These are phyloP conservation scores for Ostreobium quekettii DNA, from an alignment of 139 green algal genomes.

Conservation along the genomic window DNA sequence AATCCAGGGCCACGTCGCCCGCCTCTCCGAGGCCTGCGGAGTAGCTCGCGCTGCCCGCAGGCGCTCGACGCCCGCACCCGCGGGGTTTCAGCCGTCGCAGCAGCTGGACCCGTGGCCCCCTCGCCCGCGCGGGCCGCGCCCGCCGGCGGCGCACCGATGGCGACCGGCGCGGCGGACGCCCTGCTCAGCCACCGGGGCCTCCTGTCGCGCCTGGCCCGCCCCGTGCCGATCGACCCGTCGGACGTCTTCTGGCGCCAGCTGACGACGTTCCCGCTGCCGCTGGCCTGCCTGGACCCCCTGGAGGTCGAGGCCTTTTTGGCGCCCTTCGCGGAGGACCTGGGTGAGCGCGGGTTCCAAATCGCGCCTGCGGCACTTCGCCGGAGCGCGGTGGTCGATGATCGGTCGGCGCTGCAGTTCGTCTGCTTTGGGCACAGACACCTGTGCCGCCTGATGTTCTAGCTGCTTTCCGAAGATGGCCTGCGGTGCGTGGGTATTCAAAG, in stretches of 20 bases:
- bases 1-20: no score
- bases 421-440: not conserved
- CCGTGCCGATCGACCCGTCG: conserved; percentile 16
- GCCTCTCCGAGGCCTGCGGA: no score
- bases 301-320: conserved; percentile 31
- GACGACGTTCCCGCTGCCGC: conserved; percentile 31
- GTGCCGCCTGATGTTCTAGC: not conserved
- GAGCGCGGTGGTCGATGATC: not conserved
- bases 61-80: no score
- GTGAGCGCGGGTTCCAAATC: conserved; percentile 25
- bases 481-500: no score
- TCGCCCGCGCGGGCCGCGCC: no score
- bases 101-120: no score
- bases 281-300: conserved; percentile 31
- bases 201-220: conserved; percentile 33
- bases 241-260: conserved; percentile 44
- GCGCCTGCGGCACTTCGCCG: no score
- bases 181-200: conserved; percentile 23
- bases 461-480: no score
- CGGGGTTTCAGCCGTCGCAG: no score
- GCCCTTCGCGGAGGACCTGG: conserved; percentile 28
- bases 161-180: no score
- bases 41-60: no score
- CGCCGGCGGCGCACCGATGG: no score
- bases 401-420: not conserved